A percentile compares a stretch with the other conserved stretches of the same genome.
Evolutionary conservation across 345 rosid species (phyloP).

Genomic region (Brassica cretica): DNA sequence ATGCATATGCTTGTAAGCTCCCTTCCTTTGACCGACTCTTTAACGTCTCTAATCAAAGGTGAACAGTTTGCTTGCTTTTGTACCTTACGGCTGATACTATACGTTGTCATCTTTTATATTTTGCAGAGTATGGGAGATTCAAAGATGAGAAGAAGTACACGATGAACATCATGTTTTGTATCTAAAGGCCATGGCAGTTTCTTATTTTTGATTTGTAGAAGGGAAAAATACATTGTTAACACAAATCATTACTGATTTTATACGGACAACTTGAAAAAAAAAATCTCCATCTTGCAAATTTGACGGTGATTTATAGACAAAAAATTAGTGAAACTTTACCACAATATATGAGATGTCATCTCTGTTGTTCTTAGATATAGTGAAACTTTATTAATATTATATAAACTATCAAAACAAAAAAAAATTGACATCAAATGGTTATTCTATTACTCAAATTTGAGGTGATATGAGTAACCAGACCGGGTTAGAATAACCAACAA

Average conservation of each 20-base stretch:
- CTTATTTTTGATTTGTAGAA: background rate
- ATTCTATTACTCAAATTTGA: no score
- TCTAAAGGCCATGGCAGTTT: background rate
- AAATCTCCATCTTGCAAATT: slow-evolving; percentile 14
- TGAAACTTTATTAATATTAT: slow-evolving; percentile 12
- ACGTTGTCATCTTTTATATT: background rate
- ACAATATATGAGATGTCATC: slow-evolving; percentile 82
- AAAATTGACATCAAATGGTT: no score
- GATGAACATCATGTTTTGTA: background rate
- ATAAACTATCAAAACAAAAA: no score
- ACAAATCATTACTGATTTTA: slow-evolving; percentile 16
- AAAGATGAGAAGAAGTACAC: background rate
- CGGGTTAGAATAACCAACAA: no score
- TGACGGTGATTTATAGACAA: slow-evolving; percentile 4
- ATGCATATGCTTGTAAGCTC: slow-evolving; percentile 24
- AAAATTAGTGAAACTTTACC: slow-evolving; percentile 58
- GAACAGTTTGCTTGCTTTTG: background rate
- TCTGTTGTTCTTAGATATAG: slow-evolving; percentile 67
- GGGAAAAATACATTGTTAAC: background rate
- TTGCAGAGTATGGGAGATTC: slow-evolving; percentile 9
- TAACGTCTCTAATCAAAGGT: background rate
- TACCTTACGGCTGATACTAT: background rate
- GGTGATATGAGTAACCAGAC: no score
- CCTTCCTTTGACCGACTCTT: background rate
- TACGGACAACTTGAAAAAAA: background rate